Percentiles rank a stretch among this genome's conserved stretches.
Conservation (phyloP, 2,329 filamentous ascomycete genomes). For the Verticillium nonalfalfae region DNA sequence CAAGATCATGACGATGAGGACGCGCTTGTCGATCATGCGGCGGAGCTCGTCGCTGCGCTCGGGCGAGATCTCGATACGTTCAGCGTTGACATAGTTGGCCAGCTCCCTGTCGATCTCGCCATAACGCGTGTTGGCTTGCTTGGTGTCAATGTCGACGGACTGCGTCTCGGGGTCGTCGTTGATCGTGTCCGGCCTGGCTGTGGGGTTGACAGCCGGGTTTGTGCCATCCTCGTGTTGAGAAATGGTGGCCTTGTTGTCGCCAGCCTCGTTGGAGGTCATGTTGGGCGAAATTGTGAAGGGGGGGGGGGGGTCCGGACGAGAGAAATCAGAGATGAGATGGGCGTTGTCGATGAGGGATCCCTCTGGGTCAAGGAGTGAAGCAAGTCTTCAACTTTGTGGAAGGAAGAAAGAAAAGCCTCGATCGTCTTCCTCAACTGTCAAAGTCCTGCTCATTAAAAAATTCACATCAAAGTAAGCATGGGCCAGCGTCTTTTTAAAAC, state of each 20-base stretch:
- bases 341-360: neutral
- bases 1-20: constrained; percentile 64
- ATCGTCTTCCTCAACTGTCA: neutral
- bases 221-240: constrained; percentile 9
- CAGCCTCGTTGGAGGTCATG: constrained; percentile 13
- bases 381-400: neutral
- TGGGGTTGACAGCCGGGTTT: constrained; percentile 14
- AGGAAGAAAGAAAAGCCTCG: neutral
- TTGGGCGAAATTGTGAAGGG: neutral
- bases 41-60: constrained; percentile 57
- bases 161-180: constrained; percentile 9
- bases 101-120: constrained; percentile 58
- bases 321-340: neutral
- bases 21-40: constrained; percentile 58
- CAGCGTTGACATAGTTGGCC: constrained; percentile 58
- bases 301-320: neutral
- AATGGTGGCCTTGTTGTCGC: constrained; percentile 16
- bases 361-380: neutral
- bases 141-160: constrained; percentile 8
- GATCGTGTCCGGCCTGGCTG: constrained; percentile 16
- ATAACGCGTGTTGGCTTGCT: constrained; percentile 6
- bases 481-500: neutral
- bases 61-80: constrained; percentile 47
- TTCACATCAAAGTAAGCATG: too few species aligned
- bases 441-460: too few species aligned